Evolutionary conservation across 73 alveolate species (phyloP).

Genomic region (Breviolum minutum): DNA sequence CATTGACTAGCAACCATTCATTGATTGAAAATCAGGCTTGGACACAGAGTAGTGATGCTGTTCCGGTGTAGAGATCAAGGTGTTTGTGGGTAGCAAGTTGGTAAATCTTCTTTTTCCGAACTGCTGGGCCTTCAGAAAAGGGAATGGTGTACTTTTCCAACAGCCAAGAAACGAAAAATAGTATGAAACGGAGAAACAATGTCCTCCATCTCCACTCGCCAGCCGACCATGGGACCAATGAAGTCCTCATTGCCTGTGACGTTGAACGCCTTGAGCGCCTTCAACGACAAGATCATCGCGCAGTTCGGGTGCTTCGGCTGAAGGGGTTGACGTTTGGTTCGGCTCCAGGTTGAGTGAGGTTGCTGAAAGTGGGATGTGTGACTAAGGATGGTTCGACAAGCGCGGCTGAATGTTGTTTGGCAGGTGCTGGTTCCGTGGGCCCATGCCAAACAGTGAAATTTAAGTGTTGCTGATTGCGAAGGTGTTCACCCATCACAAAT

Average conservation of each 20-base stretch:
- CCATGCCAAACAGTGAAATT: background rate
- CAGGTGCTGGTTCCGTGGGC: background rate
- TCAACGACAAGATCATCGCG: constrained; percentile 59
- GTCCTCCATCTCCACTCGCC: constrained; percentile 4
- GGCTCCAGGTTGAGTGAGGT: background rate
- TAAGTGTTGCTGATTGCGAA: background rate
- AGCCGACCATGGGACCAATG: constrained; percentile 60
- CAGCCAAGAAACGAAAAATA: background rate
- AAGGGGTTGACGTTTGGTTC: background rate
- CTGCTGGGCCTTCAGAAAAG: background rate
- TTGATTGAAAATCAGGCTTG: no score
- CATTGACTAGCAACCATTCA: no score
- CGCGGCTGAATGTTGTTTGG: constrained; percentile 85
- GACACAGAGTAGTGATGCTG: no score
- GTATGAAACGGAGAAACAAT: background rate
- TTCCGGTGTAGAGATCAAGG: no score
- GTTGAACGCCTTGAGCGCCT: constrained; percentile 22
- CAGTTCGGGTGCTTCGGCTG: constrained; percentile 41
- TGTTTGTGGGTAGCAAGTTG: no score
- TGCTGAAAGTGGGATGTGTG: no score
- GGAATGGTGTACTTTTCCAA: background rate
- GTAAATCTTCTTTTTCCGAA: background rate
- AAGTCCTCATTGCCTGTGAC: constrained; percentile 30
- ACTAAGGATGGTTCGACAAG: constrained; percentile 42
- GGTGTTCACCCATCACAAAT: background rate